These are phyloP conservation scores for Picocystis salinarum DNA, from an alignment of 139 green algal genomes.

Conservation along the genomic window DNA sequence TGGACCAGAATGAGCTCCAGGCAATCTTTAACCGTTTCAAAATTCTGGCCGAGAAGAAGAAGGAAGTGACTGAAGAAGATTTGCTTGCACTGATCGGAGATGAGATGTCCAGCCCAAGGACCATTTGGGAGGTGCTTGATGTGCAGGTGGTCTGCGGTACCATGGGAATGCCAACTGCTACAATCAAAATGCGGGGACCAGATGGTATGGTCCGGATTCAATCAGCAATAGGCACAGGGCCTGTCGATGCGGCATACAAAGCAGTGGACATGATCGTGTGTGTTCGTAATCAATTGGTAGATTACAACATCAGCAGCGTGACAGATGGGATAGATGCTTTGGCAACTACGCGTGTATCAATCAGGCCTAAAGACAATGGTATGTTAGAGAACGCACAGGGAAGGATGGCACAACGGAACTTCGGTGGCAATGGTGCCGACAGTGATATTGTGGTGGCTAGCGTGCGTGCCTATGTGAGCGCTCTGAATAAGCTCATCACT, in stretches of 20 bases:
- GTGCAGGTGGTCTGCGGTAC: slow-evolving; percentile 88
- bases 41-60: slow-evolving; percentile 78
- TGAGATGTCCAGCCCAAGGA: slow-evolving; percentile 55
- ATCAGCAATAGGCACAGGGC: slow-evolving; percentile 60
- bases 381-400: not conserved
- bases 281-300: slow-evolving; percentile 56
- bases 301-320: slow-evolving; percentile 80
- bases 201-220: slow-evolving; percentile 53
- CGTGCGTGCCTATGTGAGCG: slow-evolving; percentile 71
- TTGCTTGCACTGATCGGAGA: slow-evolving; percentile 75
- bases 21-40: slow-evolving; percentile 93
- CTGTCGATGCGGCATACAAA: slow-evolving; percentile 92
- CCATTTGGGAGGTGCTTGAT: slow-evolving; percentile 69
- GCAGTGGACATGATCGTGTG: slow-evolving; percentile 26
- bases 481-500: slow-evolving; percentile 92
- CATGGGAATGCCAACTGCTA: slow-evolving; percentile 87
- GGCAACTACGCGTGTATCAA: slow-evolving; percentile 59
- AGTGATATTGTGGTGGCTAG: slow-evolving; percentile 86
- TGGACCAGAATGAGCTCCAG: slow-evolving; percentile 49
- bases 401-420: slow-evolving; percentile 1
- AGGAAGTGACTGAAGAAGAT: slow-evolving; percentile 79
- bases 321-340: slow-evolving; percentile 88
- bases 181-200: slow-evolving; percentile 72
- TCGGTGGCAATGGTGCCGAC: slow-evolving; percentile 52
- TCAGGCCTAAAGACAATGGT: slow-evolving; percentile 30